Conservation (phyloP, 257 asterid genomes). For the Capsicum pubescens region DNA sequence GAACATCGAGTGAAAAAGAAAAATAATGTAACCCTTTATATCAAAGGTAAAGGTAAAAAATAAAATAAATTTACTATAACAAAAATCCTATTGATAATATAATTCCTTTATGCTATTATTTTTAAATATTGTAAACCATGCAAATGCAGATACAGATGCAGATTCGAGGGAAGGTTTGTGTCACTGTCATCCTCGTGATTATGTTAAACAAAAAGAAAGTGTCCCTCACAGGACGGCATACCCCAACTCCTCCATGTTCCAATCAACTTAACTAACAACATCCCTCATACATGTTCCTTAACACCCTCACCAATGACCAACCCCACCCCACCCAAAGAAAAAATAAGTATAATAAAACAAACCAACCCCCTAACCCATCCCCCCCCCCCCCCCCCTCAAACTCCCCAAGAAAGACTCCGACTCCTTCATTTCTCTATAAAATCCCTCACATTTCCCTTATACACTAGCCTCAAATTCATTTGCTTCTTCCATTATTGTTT, state of each 20-base stretch:
- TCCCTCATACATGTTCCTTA: slow-evolving; percentile 37
- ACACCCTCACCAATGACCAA: background rate
- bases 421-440: slow-evolving; percentile 47
- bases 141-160: background rate
- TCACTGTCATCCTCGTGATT: slow-evolving; percentile 45
- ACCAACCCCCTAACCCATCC: too few species aligned
- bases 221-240: slow-evolving; percentile 54
- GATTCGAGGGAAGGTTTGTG: slow-evolving; percentile 35
- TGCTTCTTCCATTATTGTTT: background rate
- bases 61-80: too few species aligned
- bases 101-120: background rate
- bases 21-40: too few species aligned
- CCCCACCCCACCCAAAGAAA: background rate
- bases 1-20: too few species aligned
- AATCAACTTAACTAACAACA: slow-evolving; percentile 30
- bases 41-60: too few species aligned
- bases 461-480: background rate
- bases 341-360: too few species aligned
- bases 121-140: slow-evolving; percentile 26
- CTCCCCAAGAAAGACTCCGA: slow-evolving; percentile 40
- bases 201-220: slow-evolving; percentile 40
- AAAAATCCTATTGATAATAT: too few species aligned
- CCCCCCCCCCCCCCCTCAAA: background rate
- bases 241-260: slow-evolving; percentile 69
- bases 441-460: background rate